phyloP scores from a whole-genome alignment of 2,329 filamentous ascomycete genomes.

The Apiospora koreana region DNA sequence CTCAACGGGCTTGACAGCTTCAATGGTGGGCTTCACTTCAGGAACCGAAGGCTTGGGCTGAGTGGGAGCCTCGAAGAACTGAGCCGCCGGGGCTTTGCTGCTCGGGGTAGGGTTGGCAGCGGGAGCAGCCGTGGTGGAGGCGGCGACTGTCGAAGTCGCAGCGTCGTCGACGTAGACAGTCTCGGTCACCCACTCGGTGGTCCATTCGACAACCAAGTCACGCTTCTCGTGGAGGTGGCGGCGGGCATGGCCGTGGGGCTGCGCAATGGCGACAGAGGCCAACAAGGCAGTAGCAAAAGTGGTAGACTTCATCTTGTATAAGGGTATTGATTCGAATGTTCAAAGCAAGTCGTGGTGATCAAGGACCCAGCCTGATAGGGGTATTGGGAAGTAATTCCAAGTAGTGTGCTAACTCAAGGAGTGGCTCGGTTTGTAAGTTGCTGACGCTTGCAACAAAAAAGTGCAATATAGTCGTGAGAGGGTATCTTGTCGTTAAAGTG shows the following conservation, averaged over 20 bases:
- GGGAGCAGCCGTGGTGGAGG: constrained; percentile 26
- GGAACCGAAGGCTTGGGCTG: background rate
- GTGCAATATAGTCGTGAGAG: constrained; percentile 7
- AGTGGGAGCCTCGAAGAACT: constrained; percentile 14
- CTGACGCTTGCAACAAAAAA: background rate
- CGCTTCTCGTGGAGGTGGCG: constrained; percentile 39
- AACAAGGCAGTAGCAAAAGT: constrained; percentile 42
- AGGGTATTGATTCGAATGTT: constrained; percentile 17
- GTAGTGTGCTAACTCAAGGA: constrained; percentile 1
- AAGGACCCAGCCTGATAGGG: constrained; percentile 12
- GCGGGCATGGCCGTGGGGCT: constrained; percentile 48
- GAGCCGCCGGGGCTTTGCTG: constrained; percentile 20
- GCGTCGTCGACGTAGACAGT: constrained; percentile 52
- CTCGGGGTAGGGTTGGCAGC: constrained; percentile 20
- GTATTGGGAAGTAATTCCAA: constrained; percentile 4
- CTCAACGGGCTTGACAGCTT: background rate
- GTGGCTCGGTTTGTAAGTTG: constrained; percentile 1
- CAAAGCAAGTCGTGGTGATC: background rate
- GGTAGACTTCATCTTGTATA: constrained; percentile 46
- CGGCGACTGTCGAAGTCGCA: constrained; percentile 32
- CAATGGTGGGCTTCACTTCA: background rate
- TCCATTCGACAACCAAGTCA: constrained; percentile 45
- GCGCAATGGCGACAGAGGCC: constrained; percentile 49
- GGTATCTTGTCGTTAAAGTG: constrained; percentile 8
- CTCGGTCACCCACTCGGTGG: constrained; percentile 52